A percentile compares a stretch with the other conserved stretches of the same genome.
Conservation (phyloP, 495 filamentous ascomycete species). For the Parathielavia appendiculata region DNA sequence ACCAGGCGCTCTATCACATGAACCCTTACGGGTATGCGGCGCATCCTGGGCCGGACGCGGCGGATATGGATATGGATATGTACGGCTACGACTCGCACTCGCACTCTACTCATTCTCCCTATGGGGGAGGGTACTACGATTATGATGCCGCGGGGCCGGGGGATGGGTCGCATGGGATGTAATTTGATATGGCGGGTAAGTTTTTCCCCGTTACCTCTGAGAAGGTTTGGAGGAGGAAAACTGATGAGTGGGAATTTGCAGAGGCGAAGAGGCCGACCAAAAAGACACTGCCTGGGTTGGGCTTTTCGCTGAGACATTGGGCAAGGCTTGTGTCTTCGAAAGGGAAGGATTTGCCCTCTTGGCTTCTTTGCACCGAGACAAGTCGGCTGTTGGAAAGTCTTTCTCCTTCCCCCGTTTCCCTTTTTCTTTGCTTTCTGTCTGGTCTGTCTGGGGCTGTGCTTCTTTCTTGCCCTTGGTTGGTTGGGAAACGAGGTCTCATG, state of each 20-base stretch:
- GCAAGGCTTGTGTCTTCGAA: not conserved
- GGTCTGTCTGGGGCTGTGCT: not conserved
- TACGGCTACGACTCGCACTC: not conserved
- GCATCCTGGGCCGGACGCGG: not conserved
- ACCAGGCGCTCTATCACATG: slow-evolving; percentile 10
- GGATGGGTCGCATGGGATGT: slow-evolving; percentile 6
- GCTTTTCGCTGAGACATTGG: not conserved
- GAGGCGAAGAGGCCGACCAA: too few species aligned
- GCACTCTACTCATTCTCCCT: too few species aligned
- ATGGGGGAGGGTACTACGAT: slow-evolving; percentile 14
- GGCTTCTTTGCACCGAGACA: not conserved
- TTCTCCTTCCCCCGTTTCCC: not conserved
- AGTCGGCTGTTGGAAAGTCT: not conserved
- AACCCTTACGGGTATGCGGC: slow-evolving; percentile 15
- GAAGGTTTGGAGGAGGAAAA: too few species aligned
- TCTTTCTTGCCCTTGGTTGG: slow-evolving; percentile 9
- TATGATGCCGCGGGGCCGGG: not conserved
- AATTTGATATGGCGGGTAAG: not conserved
- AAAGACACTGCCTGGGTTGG: too few species aligned
- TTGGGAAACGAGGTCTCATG: slow-evolving; percentile 5
- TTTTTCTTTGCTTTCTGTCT: not conserved
- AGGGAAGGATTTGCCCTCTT: not conserved
- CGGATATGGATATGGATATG: not conserved
- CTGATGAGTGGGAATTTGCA: too few species aligned
- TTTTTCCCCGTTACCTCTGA: not conserved